Conservation (phyloP, 2,329 filamentous ascomycete species). For the Pseudocercospora vitis region DNA sequence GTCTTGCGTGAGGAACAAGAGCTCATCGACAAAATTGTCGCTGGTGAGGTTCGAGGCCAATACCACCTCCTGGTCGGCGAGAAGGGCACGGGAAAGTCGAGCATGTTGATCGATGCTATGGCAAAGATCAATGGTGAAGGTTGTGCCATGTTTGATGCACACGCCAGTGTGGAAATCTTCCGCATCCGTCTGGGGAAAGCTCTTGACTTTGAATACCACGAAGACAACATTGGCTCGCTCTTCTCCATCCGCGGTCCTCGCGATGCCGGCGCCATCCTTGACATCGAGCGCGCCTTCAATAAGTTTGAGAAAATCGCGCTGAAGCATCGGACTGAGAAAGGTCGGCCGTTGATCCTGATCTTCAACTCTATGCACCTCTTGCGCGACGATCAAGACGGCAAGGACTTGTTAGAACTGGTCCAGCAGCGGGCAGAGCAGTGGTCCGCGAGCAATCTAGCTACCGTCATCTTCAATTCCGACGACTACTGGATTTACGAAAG, state of each 20-base stretch:
- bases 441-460: conserved; percentile 88
- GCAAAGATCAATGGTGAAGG: conserved; percentile 84
- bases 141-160: conserved; percentile 93
- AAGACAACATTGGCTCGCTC: conserved; percentile 94
- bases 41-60: conserved; percentile 70
- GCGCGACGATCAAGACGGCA: conserved; percentile 88
- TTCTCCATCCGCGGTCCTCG: conserved; percentile 92
- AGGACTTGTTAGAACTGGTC: conserved; percentile 86
- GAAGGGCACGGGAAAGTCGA: conserved; percentile 94
- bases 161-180: conserved; percentile 93
- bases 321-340: conserved; percentile 60
- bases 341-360: conserved; percentile 80
- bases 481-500: conserved; percentile 99
- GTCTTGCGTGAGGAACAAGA: conserved; percentile 78
- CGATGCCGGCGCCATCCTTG: conserved; percentile 86
- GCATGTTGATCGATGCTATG: conserved; percentile 96
- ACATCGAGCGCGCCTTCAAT: conserved; percentile 96
- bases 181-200: conserved; percentile 83
- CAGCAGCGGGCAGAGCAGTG: conserved; percentile 96
- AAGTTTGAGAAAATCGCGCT: conserved; percentile 96
- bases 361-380: conserved; percentile 93
- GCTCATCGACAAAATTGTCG: conserved; percentile 78
- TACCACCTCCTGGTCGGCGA: conserved; percentile 92
- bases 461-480: conserved; percentile 91
- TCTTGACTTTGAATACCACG: conserved; percentile 93